Base-by-base conservation (phyloP, 805 yeast genomes). In the Nakazawaea ernobii region DNA sequence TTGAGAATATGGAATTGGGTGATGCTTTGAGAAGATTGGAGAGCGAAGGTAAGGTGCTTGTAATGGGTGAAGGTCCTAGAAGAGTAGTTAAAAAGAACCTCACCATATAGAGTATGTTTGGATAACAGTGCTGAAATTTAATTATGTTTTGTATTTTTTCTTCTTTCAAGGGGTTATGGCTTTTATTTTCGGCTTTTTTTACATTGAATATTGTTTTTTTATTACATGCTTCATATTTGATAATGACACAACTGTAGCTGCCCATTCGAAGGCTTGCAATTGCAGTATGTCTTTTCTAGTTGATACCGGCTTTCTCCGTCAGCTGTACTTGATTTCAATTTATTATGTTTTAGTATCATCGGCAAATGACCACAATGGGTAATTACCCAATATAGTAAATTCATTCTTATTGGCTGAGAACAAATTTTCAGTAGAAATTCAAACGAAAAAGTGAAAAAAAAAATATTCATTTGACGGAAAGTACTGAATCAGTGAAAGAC, bases 1-100 rank as follows among this genome's bases (percentile, higher is more conserved):
- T 88, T 6, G 96, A 87, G 55, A 80, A 84, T 58, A 57, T 70
- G 42, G 96, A 87, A 49, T 70, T 89, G 48, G 73, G 80, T 38
- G 91, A 84, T 39, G 82, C 80, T 2, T 61, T 89, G 51, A 73
- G 82, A 49, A 70, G 86, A 49, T 70, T 89, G 54, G 85, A 76
- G 50, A 82, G 79, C 48, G 96, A 88, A 58, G 86, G 84, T 48
- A 78, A 77, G 58, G 65, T 89, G 27, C 71, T 75, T 8, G 80
- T 86, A 37, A 68, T 78, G 33, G 96, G 95, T 14, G 89, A 84
- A 49, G 84, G 87, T 45, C 78, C 76, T 49, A 73, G 86, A 58
- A 75, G 91, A 62, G 75, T 80, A 20, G 74, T 87, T 35, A 50
- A 50, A 33, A 49, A 44, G 39, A 39, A 43, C 39, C 13, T 38